Percentiles rank a stretch among this genome's conserved stretches.
These are phyloP conservation scores for Ehretia macrophylla DNA, from an alignment of 257 asterid genomes.

Conservation along the genomic window DNA sequence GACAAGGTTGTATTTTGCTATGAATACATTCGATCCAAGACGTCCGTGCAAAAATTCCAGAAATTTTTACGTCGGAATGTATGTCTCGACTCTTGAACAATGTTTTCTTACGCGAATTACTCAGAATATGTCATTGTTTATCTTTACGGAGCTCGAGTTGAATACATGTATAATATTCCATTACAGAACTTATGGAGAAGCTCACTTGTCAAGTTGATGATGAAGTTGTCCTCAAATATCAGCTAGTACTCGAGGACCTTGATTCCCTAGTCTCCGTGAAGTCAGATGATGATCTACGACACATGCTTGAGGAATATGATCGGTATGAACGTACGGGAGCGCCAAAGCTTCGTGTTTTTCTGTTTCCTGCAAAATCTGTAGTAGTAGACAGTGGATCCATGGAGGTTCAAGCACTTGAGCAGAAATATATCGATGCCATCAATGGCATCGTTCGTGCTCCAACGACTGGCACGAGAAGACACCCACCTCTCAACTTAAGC, in stretches of 20 bases:
- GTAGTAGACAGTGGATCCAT: slow-evolving; percentile 27
- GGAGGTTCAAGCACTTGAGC: slow-evolving; percentile 41
- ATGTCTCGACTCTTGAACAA: too few species aligned
- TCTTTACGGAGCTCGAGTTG: too few species aligned
- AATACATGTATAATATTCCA: not conserved
- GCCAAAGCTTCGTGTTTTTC: slow-evolving; percentile 62
- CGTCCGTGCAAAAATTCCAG: too few species aligned
- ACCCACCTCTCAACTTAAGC: slow-evolving; percentile 21
- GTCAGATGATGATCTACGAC: slow-evolving; percentile 67
- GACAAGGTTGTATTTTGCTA: too few species aligned
- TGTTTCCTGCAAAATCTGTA: slow-evolving; percentile 49
- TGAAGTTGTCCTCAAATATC: slow-evolving; percentile 74
- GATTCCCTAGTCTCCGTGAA: slow-evolving; percentile 74
- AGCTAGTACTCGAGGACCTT: slow-evolving; percentile 66
- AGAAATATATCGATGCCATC: slow-evolving; percentile 26
- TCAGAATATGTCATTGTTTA: too few species aligned
- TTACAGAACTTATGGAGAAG: slow-evolving; percentile 79
- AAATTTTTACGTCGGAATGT: too few species aligned
- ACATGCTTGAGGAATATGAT: slow-evolving; percentile 70
- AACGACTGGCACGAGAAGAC: slow-evolving; percentile 20
- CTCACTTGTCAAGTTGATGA: slow-evolving; percentile 55
- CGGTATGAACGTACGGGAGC: slow-evolving; percentile 36
- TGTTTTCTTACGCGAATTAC: too few species aligned
- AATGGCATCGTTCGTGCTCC: slow-evolving; percentile 26
- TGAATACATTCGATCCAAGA: too few species aligned